phyloP scores from a whole-genome alignment of 1,284 basidiomycete genomes.

The Inonotus hispidus region DNA sequence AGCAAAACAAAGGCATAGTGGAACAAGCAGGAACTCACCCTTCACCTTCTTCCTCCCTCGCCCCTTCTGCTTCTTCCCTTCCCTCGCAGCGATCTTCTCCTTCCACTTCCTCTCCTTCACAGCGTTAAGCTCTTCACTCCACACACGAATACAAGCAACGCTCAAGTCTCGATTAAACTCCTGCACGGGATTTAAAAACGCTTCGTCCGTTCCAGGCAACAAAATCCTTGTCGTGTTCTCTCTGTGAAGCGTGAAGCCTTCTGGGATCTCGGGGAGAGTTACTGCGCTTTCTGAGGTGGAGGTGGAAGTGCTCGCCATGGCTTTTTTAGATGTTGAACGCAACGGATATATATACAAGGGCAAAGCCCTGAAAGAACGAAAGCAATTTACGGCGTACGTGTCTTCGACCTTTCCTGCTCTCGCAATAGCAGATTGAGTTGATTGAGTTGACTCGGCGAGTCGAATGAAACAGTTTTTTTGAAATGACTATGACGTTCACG shows the following conservation, averaged over 20 bases:
- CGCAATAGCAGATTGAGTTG: no score
- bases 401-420: neutral
- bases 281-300: slow-evolving; percentile 22
- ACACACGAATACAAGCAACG: slow-evolving; percentile 83
- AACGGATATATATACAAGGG: slow-evolving; percentile 8
- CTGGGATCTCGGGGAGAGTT: slow-evolving; percentile 61
- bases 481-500: neutral
- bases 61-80: slow-evolving; percentile 27
- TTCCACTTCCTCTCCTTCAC: slow-evolving; percentile 61
- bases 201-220: slow-evolving; percentile 68
- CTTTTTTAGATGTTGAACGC: neutral
- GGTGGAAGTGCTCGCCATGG: neutral
- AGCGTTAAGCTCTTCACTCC: slow-evolving; percentile 73
- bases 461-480: no score
- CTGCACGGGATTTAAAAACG: slow-evolving; percentile 97
- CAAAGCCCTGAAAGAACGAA: slow-evolving; percentile 7
- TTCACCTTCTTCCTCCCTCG: slow-evolving; percentile 25
- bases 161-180: slow-evolving; percentile 97
- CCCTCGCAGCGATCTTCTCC: slow-evolving; percentile 31
- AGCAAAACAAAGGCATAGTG: neutral
- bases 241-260: slow-evolving; percentile 74
- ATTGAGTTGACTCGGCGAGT: no score
- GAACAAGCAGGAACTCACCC: slow-evolving; percentile 21
- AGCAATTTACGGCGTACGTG: slow-evolving; percentile 6
- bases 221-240: slow-evolving; percentile 85